Evolutionary conservation across 108 stramenopile species (phyloP).

Genomic region (Nannochloropsis gaditana): DNA sequence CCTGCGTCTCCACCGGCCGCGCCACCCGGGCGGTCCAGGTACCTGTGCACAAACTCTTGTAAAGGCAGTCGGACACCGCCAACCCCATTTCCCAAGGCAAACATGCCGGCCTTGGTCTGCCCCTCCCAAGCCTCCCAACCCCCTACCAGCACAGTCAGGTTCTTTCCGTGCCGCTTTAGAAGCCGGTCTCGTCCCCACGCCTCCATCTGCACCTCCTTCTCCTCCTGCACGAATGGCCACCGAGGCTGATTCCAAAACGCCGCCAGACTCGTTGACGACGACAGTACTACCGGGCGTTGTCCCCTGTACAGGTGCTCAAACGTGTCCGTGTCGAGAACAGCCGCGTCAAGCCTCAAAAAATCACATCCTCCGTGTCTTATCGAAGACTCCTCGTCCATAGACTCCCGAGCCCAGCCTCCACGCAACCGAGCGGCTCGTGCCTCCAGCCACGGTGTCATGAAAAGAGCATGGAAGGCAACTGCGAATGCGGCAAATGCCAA

Average conservation of each 20-base stretch:
- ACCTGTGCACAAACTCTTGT: neutral
- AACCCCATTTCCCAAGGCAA: neutral
- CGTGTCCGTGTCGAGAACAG: neutral
- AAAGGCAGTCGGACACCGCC: conserved; percentile 14
- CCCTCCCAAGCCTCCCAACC: neutral
- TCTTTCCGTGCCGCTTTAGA: neutral
- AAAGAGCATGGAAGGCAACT: neutral
- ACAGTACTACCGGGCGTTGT: neutral
- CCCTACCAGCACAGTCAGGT: neutral
- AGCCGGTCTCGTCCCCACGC: neutral
- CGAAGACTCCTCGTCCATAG: neutral
- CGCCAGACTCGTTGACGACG: neutral
- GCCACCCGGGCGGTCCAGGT: neutral
- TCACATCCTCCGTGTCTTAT: neutral
- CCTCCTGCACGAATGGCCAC: neutral
- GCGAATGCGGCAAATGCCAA: neutral
- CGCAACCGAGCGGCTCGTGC: neutral
- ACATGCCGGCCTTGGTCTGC: neutral
- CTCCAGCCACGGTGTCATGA: neutral
- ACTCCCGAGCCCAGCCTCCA: neutral
- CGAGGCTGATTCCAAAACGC: neutral
- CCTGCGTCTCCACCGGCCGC: neutral
- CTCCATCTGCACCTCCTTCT: neutral
- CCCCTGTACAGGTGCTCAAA: neutral
- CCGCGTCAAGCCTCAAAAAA: neutral